Base-by-base conservation (phyloP, 169 alveolate species). In the Pseudocohnilembus persalinus region DNA sequence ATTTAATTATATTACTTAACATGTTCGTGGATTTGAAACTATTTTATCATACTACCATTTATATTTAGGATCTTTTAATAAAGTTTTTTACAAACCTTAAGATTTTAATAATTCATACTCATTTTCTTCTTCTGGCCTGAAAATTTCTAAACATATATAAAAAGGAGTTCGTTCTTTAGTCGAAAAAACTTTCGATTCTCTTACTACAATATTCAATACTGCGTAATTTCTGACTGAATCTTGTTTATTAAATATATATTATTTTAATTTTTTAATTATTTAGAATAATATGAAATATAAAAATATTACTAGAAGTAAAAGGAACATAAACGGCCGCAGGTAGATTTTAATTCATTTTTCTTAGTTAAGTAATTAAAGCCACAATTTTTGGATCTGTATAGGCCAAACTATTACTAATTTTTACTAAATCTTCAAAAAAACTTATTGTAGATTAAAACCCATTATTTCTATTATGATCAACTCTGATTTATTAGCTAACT, bases 121-220 rank as follows among this genome's bases (percentile, higher is more conserved):
- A 68, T 73, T 74, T 64, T 86, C 90, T 65, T 90, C 96, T 74
- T 92, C 96, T 27, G 95, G 96, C 31, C 96, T 89, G 35, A 85
- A 92, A 25, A 93, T 87, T 89, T 93, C 97, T n/a, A 95, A 68
- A 83, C 96, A 88, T 25, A 93, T 89, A 88, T 92, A 85, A 31
- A 91, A 75, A 0, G 97, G 97, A 31, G 94, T 88, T 90, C 97
- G 89, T 49, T 92, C 94, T 83, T 93, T 95, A 24, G 97, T 95
- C 31, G 93, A 83, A 83, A 92, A 95, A 30, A 93, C 93, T 81
- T 85, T 91, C 24, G 92, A 90, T 78, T 93, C 97, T 0, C 88
- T 93, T 28, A 93, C 85, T 24, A 91, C 94, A 34, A 95, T 95
- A 88, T 95, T 95, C 29, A 93, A 83, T 20, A 95, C 85, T 25